Conservation (phyloP, 2,329 filamentous ascomycete species). For the Ophiocordyceps camponoti-floridani region DNA sequence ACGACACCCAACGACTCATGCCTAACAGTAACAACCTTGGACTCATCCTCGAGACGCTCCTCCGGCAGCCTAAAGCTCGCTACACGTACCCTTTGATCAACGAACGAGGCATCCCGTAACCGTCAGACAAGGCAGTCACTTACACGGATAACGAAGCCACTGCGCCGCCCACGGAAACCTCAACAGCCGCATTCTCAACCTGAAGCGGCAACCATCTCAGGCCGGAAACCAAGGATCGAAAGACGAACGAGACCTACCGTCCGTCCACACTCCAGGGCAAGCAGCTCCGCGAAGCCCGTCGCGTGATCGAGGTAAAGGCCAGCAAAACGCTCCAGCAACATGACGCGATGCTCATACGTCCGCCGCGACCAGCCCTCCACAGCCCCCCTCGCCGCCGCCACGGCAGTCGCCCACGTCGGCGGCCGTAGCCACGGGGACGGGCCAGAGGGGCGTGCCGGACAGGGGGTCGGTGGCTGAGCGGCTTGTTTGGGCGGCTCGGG, state of each 20-base stretch:
- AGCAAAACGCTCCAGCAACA: neutral
- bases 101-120: neutral
- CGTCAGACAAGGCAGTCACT: neutral
- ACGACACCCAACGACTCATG: conserved; percentile 17
- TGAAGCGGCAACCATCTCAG: too few relatives aligned
- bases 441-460: neutral
- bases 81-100: neutral
- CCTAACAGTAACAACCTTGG: neutral
- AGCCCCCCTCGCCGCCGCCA: neutral
- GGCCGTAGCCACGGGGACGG: neutral
- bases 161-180: neutral
- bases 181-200: conserved; percentile 1
- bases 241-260: neutral
- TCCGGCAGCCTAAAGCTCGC: neutral
- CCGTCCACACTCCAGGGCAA: neutral
- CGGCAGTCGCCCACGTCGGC: neutral
- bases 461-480: neutral
- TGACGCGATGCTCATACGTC: neutral
- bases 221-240: too few relatives aligned
- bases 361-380: neutral
- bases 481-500: neutral
- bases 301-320: neutral
- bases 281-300: neutral
- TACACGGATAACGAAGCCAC: conserved; percentile 1
- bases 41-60: neutral